Evolutionary conservation across 352 stramenopile species (phyloP), one percentile per base, ranked within the genome.

Genomic region (Phytophthora fragariaefolia): DNA sequence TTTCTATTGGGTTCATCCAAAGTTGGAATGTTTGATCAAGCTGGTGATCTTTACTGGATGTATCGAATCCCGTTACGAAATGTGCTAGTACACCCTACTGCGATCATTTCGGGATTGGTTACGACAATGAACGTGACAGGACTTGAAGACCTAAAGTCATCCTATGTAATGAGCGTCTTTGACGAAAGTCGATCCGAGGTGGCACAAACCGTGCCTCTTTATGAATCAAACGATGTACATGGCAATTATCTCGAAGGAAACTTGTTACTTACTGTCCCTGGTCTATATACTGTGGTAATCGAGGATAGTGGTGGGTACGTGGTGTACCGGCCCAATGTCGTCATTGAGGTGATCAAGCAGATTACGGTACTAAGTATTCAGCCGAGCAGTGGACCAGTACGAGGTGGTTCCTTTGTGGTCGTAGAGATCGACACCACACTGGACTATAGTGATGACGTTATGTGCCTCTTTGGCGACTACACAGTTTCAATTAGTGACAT

Each of bases 371-470:
- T 48, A 30, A 50, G 17, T 3, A 7, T 60, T 28, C n/a, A 49
- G 15, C 69, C 69, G 1, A 38, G 12, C 6, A 51, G 48, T 28
- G 73, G 76, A 0, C 73, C 76, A 0, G 32, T 80, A 23, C 53
- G 71, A 53, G 74, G 74, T 27, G 74, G 69, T 1, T 71, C 74
- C 6, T 23, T 73, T 13, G 62, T 85, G 3, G 26, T 68, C 9
- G n/a, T 76, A 4, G 20, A 61, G 4, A 52, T 77, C 22, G 55
- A 66, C 45, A 42, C 28, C 17, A 4, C 32, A 2, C 36, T 53
- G 3, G 30, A 59, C 3, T 10, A 65, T 6, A 15, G 34, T 1
- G 48, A 68, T n/a, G 38, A 73, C 13, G 26, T 85, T 6, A 12
- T 67, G 1, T 82, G 72, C 28, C 34, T 58, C 0, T 85, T 82